Conservation (phyloP, 1,139 yeast genomes). For the Kurtzmaniella quercitrusa region DNA sequence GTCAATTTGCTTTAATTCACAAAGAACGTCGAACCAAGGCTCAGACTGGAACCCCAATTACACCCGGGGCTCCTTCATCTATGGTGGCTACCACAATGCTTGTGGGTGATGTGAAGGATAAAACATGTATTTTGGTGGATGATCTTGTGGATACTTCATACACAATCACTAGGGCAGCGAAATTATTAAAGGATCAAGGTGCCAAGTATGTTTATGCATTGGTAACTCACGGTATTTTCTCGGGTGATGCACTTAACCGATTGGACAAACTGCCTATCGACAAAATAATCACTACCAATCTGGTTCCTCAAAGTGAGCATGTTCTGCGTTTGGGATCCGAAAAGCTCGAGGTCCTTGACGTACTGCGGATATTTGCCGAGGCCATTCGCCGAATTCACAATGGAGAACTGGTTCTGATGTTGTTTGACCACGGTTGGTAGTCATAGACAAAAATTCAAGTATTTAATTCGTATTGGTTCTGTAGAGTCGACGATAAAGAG, state of each 20-base stretch:
- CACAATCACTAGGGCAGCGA: conserved; percentile 90
- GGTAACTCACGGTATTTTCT: conserved; percentile 88
- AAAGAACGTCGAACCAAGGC: conserved; percentile 74
- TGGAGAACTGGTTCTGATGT: conserved; percentile 92
- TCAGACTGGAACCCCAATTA: conserved; percentile 14
- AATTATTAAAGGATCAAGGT: conserved; percentile 86
- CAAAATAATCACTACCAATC: conserved; percentile 84
- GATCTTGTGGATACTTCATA: conserved; percentile 93
- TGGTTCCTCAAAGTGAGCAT: conserved; percentile 78
- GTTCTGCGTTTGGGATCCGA: conserved; percentile 48
- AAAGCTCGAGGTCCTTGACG: conserved; percentile 78
- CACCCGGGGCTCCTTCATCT: conserved; percentile 8
- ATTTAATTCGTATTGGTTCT: neutral
- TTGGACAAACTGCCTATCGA: conserved; percentile 71
- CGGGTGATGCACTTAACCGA: conserved; percentile 84
- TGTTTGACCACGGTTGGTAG: conserved; percentile 83
- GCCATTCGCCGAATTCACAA: conserved; percentile 94
- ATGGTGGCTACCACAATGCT: conserved; percentile 76
- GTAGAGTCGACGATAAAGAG: neutral
- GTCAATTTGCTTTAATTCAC: conserved; percentile 92
- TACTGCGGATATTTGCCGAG: conserved; percentile 84
- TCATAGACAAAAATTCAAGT: too few relatives aligned
- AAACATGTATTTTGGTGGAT: conserved; percentile 83
- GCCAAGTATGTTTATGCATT: conserved; percentile 83
- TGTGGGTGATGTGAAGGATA: conserved; percentile 86